These are phyloP conservation scores for Blyttiomyces sp. DNA, from an alignment of 371 early-diverging fungal genomes.

Conservation along the genomic window DNA sequence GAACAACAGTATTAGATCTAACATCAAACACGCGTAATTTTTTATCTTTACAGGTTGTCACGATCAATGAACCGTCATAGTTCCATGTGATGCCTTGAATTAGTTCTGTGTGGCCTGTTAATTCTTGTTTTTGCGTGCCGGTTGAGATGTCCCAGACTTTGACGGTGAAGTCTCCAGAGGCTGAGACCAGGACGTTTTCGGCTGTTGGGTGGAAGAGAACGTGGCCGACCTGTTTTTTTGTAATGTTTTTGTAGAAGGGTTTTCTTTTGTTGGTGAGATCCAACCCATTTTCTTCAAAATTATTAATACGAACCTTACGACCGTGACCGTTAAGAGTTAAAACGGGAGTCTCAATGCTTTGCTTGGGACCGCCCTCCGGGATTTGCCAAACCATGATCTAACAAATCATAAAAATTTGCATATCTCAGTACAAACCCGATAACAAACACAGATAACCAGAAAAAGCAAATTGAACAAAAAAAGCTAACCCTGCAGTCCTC, in stretches of 20 bases:
- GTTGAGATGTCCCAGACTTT: conserved; percentile 94
- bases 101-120: conserved; percentile 88
- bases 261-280: too few species aligned
- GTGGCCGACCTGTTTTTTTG: conserved; percentile 95
- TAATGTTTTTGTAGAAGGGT: too few species aligned
- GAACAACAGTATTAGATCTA: conserved; percentile 77
- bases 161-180: conserved; percentile 77
- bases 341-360: conserved; percentile 61
- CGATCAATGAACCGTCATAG: conserved; percentile 81
- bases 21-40: conserved; percentile 91
- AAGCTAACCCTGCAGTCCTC: conserved; percentile 81
- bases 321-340: conserved; percentile 48
- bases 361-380: conserved; percentile 65
- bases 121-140: conserved; percentile 78
- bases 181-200: conserved; percentile 85
- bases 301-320: conserved; percentile 38
- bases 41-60: conserved; percentile 95
- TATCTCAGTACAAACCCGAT: not conserved
- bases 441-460: not conserved
- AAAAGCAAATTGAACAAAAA: not conserved
- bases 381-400: conserved; percentile 90
- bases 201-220: conserved; percentile 96
- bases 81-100: conserved; percentile 91
- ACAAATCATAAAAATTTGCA: not conserved
- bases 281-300: not conserved